Percentiles rank a stretch among this genome's conserved stretches.
Conservation (phyloP, 306 rosid genomes). For the Cyamopsis tetragonoloba region DNA sequence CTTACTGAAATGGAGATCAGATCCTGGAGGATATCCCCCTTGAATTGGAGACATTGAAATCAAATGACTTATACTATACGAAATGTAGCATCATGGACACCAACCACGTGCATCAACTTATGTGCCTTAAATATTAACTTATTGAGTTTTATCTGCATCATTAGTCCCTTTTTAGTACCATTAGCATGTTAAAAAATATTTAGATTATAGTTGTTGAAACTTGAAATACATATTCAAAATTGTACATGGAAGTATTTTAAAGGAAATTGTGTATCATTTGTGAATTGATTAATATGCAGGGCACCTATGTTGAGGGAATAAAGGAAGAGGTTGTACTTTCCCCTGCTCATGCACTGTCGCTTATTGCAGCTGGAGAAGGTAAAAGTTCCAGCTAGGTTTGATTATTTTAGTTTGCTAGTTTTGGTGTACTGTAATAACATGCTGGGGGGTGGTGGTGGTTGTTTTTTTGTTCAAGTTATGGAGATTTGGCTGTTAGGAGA, state of each 20-base stretch:
- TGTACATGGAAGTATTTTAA: constrained; percentile 17
- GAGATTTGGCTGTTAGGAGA: too few relatives aligned
- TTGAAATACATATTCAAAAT: constrained; percentile 7
- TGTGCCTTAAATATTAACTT: background rate
- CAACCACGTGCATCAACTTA: background rate
- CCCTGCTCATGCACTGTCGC: constrained; percentile 98
- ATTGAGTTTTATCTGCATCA: background rate
- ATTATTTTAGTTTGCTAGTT: constrained; percentile 22
- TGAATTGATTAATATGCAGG: constrained; percentile 52
- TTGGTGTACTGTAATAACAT: background rate
- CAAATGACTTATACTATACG: background rate
- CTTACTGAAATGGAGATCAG: constrained; percentile 17
- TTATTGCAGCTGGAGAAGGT: constrained; percentile 99
- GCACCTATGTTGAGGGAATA: constrained; percentile 93
- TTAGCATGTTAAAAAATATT: background rate
- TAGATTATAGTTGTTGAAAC: background rate
- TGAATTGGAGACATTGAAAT: background rate
- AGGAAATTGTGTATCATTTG: constrained; percentile 21
- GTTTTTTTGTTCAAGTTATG: too few relatives aligned
- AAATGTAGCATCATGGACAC: background rate
- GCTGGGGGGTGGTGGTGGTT: too few relatives aligned
- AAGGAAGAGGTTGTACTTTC: constrained; percentile 98
- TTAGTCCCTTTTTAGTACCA: background rate
- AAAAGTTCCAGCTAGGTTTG: constrained; percentile 21
- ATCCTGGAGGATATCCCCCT: background rate